Percentiles rank a stretch among this genome's conserved stretches.
Evolutionary conservation across 164 flowering plant genomes (phyloP).

Genomic region (Berberis thunbergii): DNA sequence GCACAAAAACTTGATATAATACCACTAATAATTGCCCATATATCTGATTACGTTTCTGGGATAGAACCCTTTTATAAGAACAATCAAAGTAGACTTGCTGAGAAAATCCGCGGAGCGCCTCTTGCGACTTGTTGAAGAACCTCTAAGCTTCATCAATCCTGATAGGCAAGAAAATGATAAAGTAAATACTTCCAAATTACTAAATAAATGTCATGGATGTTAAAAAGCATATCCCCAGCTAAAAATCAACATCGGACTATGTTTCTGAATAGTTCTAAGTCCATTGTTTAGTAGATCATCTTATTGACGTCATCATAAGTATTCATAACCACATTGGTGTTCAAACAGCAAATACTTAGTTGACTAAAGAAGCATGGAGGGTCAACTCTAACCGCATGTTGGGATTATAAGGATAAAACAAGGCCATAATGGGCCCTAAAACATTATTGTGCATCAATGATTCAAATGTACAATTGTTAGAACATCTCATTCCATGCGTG

Average conservation of each 20-base stretch:
- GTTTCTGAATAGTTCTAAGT: too few species aligned
- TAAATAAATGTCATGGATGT: not conserved
- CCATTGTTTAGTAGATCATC: too few species aligned
- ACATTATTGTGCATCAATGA: too few species aligned
- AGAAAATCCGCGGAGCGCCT: slow-evolving; percentile 23
- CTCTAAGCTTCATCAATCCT: slow-evolving; percentile 46
- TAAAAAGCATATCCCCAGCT: not conserved
- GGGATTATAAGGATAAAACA: too few species aligned
- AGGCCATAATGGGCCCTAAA: too few species aligned
- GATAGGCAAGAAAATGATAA: not conserved
- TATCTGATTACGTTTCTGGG: slow-evolving; percentile 63
- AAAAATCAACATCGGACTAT: not conserved
- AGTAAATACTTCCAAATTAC: not conserved
- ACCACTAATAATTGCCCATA: slow-evolving; percentile 6
- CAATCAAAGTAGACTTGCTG: slow-evolving; percentile 14
- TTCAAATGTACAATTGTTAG: too few species aligned
- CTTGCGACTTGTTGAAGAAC: slow-evolving; percentile 23
- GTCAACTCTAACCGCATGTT: too few species aligned
- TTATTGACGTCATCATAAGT: too few species aligned
- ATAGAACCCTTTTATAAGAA: slow-evolving; percentile 44
- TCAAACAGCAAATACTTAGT: too few species aligned
- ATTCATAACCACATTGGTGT: too few species aligned
- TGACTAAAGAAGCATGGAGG: too few species aligned
- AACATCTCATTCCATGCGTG: too few species aligned
- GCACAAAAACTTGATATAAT: slow-evolving; percentile 5